These are phyloP conservation scores for Quercus engelmannii DNA, from an alignment of 306 rosid species.

Conservation along the genomic window DNA sequence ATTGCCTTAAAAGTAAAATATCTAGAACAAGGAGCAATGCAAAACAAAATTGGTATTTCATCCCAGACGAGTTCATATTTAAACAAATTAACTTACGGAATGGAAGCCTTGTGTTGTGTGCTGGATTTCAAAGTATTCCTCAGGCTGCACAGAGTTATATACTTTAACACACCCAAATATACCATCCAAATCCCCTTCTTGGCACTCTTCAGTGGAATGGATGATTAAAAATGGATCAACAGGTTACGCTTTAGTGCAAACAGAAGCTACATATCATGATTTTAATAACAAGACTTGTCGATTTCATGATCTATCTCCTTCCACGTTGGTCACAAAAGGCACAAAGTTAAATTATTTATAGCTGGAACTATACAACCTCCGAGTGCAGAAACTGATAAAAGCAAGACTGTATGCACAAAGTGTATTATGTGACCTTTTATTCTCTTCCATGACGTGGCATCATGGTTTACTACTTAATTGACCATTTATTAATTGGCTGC, in stretches of 20 bases:
- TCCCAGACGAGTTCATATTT: neutral
- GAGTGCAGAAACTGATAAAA: constrained; percentile 28
- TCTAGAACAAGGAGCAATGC: neutral
- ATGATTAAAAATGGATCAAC: neutral
- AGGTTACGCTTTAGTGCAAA: no score
- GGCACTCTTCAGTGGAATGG: neutral
- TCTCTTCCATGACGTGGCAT: constrained; percentile 25
- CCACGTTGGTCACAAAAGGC: constrained; percentile 19
- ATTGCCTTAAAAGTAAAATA: neutral
- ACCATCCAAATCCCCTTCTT: neutral
- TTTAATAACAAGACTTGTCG: constrained; percentile 13
- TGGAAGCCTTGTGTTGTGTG: neutral
- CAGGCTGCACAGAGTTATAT: neutral
- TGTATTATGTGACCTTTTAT: constrained; percentile 33
- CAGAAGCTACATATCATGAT: neutral
- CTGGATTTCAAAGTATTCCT: neutral
- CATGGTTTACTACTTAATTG: constrained; percentile 26
- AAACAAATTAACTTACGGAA: neutral
- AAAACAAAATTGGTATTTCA: neutral
- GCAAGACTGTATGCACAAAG: constrained; percentile 33
- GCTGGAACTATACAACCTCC: constrained; percentile 35
- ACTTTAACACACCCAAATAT: neutral
- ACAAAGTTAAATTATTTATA: neutral
- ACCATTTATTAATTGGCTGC: constrained; percentile 28
- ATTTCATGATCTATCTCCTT: constrained; percentile 17